Conservation (phyloP, 2,329 filamentous ascomycete genomes). For the Neofusicoccum cordaticola region DNA sequence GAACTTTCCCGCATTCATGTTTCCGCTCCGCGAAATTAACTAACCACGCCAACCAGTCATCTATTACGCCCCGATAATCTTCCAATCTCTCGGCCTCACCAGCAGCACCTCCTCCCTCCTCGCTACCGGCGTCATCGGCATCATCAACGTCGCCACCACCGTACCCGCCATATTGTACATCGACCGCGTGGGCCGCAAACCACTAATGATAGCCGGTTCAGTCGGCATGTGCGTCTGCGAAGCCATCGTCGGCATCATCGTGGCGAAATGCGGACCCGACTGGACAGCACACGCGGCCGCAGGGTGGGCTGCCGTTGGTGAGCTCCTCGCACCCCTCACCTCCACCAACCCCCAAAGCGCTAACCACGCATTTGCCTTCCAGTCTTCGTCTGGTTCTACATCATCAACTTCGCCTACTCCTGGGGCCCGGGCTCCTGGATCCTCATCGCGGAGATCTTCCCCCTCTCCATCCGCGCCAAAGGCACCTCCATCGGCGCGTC, state of each 20-base stretch:
- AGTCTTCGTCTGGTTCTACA: too few species aligned
- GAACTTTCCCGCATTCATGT: background rate
- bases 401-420: slow-evolving; percentile 60
- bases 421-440: slow-evolving; percentile 76
- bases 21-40: background rate
- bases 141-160: slow-evolving; percentile 16
- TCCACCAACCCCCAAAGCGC: too few species aligned
- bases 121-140: slow-evolving; percentile 13
- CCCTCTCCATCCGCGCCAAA: slow-evolving; percentile 47
- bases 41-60: slow-evolving; percentile 36
- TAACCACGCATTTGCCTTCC: too few species aligned
- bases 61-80: slow-evolving; percentile 48
- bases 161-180: slow-evolving; percentile 13
- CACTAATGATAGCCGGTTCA: too few species aligned
- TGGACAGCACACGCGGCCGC: too few species aligned
- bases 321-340: too few species aligned
- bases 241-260: too few species aligned
- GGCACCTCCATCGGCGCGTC: slow-evolving; percentile 53
- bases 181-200: too few species aligned
- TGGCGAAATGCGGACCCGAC: too few species aligned
- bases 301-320: too few species aligned
- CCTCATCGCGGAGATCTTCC: slow-evolving; percentile 40
- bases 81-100: slow-evolving; percentile 38
- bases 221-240: too few species aligned
- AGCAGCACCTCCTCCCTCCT: slow-evolving; percentile 27